Evolutionary conservation across 2,329 filamentous ascomycete genomes (phyloP), one percentile per base, ranked within the genome.

Genomic region (Orbilia quercus): DNA sequence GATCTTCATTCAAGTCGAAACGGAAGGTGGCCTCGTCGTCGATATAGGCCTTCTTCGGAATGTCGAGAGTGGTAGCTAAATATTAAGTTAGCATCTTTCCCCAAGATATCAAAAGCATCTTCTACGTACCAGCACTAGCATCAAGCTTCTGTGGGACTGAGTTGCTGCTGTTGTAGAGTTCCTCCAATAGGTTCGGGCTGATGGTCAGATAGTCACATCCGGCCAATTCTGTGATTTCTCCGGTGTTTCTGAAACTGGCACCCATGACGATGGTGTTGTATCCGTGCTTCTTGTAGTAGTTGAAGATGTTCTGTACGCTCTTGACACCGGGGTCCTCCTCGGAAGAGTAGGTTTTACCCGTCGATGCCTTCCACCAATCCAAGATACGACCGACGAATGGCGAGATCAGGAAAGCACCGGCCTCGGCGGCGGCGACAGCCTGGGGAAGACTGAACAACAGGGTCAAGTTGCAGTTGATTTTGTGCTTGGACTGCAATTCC

Each of bases 191-290:
- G 84, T 89, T 90, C 81, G 95, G 95, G 89, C 95, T 91, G 83
- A 99, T 99, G 82, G 95, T 99, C 80, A 99, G 86, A 87, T 99
- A 99, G 84, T 99, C 95, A 82, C 93, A 97, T 81, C 95, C 95
- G 81, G 94, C 94, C 75, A 99, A 88, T 87, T 99, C 95, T 51
- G 92, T 98, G 83, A 99, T 96, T 86, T 99, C 95, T 80, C 95
- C 95, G 76, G 85, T 85, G 86, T 90, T 98, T 82, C 95, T 89
- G 92, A 99, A 99, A 42, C 93, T 97, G 78, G 95, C 95, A 81
- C 95, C 95, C 95, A 99, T 99, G 84, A 99, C 95, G 79, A 98
- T 97, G 82, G 95, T 99, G 80, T 96, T 96, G 90, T 99, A 97
- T 82, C 91, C 92, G 83, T 85, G 91, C 88, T 98, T 98, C 91